Base-by-base conservation (phyloP, 306 rosid genomes). In the Prunus armeniaca region DNA sequence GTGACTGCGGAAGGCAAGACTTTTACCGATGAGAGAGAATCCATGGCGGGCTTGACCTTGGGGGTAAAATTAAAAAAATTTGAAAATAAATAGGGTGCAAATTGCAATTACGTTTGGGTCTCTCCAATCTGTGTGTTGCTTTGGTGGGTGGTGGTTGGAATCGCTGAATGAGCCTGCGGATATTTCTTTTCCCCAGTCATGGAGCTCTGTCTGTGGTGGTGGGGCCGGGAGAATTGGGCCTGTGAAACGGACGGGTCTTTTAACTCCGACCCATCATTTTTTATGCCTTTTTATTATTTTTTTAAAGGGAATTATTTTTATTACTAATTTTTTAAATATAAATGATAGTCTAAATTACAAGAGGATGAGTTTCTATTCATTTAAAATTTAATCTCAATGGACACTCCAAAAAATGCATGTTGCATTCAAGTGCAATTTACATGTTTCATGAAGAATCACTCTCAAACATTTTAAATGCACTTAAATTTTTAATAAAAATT, bases 1-100 rank as follows among this genome's bases (percentile, higher is more conserved):
- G 75, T 83, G 17, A 84, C 89, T 64, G 88, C 69, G 70, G 97
- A 89, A 24, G 97, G 87, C 0, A 91, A 87, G 0, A 95, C 95
- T 0, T 63, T 63, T 8, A 63, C 67, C 67, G 97, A 85, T 8
- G 97, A 87, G 46, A 95, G 90, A 1, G 97, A 92, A 82, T 95
- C 99, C 99, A 95, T 93, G 65, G 64, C 69, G 34, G 24, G 14
- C 15, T 49, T 50, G 47, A 13, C 63, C 18, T 19, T 15, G 20
- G 62, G 9, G 58, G 58, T 18, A 49, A 49, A 60, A 60, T 5
- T 13, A 27, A 20, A 9, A 56, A 56, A 55, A 58, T 5, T 5
- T 22, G 19, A 60, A 60, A 62, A 28, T 15, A 62, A 28, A 63
- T 32, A 18, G 22, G 19, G 34, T 18, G 19, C 14, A 17, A 28